Percentiles rank a stretch among this genome's conserved stretches.
These are phyloP conservation scores for Plectranthus barbatus DNA, from an alignment of 257 asterid genomes.

Conservation along the genomic window DNA sequence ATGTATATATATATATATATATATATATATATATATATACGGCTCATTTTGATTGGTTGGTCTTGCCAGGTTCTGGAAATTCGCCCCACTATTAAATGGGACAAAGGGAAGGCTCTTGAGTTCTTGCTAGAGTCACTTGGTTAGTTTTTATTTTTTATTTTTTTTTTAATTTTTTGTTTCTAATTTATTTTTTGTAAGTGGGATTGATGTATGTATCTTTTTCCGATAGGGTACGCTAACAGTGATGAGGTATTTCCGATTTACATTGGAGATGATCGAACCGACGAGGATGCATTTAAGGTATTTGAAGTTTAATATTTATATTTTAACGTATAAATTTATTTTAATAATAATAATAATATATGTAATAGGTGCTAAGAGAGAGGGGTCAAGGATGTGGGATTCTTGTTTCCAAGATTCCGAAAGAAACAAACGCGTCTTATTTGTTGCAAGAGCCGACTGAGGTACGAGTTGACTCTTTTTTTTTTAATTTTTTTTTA, in stretches of 20 bases:
- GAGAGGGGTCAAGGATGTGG: slow-evolving; percentile 87
- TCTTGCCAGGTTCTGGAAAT: slow-evolving; percentile 70
- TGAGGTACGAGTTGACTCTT: too few relatives aligned
- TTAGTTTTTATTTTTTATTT: slow-evolving; percentile 19
- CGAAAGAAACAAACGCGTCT: slow-evolving; percentile 76
- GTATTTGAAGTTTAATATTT: slow-evolving; percentile 25
- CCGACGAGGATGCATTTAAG: slow-evolving; percentile 93
- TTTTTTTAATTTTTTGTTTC: neutral
- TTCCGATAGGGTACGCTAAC: slow-evolving; percentile 54
- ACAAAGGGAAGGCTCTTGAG: slow-evolving; percentile 97
- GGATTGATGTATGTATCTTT: neutral
- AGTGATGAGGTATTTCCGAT: slow-evolving; percentile 71
- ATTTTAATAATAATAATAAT: neutral
- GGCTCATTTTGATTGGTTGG: neutral
- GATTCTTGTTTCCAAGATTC: slow-evolving; percentile 74
- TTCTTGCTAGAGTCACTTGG: slow-evolving; percentile 86
- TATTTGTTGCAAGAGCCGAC: slow-evolving; percentile 85
- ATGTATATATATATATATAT: too few relatives aligned
- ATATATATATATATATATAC: too few relatives aligned
- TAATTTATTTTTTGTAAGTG: too few relatives aligned
- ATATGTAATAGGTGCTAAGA: slow-evolving; percentile 41
- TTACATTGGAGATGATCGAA: slow-evolving; percentile 83
- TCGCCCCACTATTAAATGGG: slow-evolving; percentile 94
- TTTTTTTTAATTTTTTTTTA: neutral
- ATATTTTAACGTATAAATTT: too few relatives aligned